Evolutionary conservation across 768 basidiomycete genomes (phyloP), one percentile per base, ranked within the genome.

Genomic region (Boletus sp.): DNA sequence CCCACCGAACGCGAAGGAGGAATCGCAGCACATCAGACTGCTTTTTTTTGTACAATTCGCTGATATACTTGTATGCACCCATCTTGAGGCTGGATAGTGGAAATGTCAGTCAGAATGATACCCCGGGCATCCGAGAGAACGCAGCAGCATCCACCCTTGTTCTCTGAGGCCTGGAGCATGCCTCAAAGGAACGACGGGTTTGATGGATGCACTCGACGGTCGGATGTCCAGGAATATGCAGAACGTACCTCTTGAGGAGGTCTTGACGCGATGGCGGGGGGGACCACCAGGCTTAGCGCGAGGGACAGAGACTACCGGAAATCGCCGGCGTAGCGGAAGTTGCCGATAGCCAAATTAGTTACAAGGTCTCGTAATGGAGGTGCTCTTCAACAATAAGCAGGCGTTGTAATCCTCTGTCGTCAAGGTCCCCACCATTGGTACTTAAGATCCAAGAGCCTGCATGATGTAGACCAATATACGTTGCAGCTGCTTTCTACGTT

Each of bases 1-100:
- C 86, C 47, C 72, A 93, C 88, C 96, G 83, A 64, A 99, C 96
- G 70, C 97, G 94, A 71, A 96, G 88, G 64, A 99, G 83, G 82
- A 99, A 99, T 66, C 94, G 92, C 73, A 98, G 85, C 65, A 98
- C 94, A 78, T 95, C 93, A 67, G 90, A 92, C 78, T 95, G 93
- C 78, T 95, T 95, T 80, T 97, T 97, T 82, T 95, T 96, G 88
- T 95, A 94, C 63, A 98, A 79, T 80, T 98, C 96, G 66, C 90
- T 87, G 72, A 98, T 87, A 75, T 98, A 98, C 77, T 96, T 93
- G 84, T 93, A 93, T 66, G 90, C 91, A 73, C 91, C 91, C 91
- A 92, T 93, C 73, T 80, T 86, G 78, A 76, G 75, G 78, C 69
- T 70, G 57, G 54, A 62, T 55, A 48, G 55, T 47, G 41, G 65